Conservation (phyloP, 257 asterid species). For the Eucommia ulmoides region DNA sequence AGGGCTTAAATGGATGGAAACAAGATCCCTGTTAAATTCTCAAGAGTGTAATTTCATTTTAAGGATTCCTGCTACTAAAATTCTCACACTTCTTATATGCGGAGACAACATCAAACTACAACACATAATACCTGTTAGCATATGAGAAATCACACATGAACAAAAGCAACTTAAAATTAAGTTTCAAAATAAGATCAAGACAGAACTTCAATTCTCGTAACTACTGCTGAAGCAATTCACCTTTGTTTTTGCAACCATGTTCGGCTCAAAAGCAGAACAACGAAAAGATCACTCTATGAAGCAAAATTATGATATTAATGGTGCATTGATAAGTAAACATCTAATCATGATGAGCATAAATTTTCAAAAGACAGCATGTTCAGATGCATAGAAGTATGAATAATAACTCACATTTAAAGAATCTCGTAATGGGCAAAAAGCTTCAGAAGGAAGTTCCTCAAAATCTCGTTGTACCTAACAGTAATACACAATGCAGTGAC, state of each 20-base stretch:
- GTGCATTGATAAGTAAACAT: conserved; percentile 4
- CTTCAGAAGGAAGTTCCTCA: conserved; percentile 97
- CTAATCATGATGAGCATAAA: background rate
- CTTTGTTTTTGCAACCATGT: background rate
- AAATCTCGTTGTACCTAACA: conserved; percentile 93
- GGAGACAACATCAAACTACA: no score
- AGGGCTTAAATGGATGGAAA: no score
- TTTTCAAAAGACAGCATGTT: background rate
- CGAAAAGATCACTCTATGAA: background rate
- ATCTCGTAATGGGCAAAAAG: conserved; percentile 76
- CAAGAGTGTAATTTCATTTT: no score
- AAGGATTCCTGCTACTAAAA: no score
- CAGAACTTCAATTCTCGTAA: background rate
- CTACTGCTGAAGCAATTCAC: no score
- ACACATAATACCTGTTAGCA: no score
- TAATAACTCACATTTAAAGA: conserved; percentile 74
- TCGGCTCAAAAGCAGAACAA: background rate
- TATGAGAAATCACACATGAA: no score
- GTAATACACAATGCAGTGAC: conserved; percentile 11
- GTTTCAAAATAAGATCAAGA: no score
- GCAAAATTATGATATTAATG: background rate
- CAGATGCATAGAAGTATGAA: background rate
- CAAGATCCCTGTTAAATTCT: no score
- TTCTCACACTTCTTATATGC: no score
- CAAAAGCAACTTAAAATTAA: background rate